These are phyloP conservation scores for Sporothrix brasiliensis DNA, from an alignment of 2,329 filamentous ascomycete genomes.

Conservation along the genomic window DNA sequence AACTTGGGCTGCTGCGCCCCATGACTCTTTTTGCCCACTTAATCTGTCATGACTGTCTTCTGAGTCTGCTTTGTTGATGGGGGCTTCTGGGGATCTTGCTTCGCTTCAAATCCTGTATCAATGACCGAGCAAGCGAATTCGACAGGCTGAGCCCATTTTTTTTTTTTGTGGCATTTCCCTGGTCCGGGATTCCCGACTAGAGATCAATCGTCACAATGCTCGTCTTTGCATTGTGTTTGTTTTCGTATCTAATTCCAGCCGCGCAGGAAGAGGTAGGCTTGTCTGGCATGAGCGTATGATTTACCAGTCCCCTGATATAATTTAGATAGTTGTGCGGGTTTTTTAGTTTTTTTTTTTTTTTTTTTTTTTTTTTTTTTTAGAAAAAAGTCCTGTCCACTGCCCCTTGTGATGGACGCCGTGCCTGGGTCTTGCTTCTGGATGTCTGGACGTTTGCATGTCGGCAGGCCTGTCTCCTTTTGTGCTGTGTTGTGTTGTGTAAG, in stretches of 20 bases:
- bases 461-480: neutral
- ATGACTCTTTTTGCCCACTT: constrained; percentile 4
- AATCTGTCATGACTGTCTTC: constrained; percentile 1
- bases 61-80: neutral
- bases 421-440: neutral
- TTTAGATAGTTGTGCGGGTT: neutral
- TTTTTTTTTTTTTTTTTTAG: neutral
- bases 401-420: neutral
- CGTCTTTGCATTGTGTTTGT: neutral
- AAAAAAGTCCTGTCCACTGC: neutral
- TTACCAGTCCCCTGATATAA: neutral
- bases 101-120: neutral
- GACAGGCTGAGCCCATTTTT: neutral
- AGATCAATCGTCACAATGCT: no score
- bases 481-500: neutral
- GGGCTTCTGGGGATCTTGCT: neutral
- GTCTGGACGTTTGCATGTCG: neutral
- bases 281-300: neutral
- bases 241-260: neutral
- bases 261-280: neutral
- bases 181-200: no score
- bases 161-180: neutral
- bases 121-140: constrained; percentile 1
- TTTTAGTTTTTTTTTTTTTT: no score
- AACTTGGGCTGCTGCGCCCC: constrained; percentile 3